A percentile compares a stretch with the other conserved stretches of the same genome.
These are phyloP conservation scores for Trypanosoma boissoni DNA, from an alignment of 208 protist species.

Conservation along the genomic window DNA sequence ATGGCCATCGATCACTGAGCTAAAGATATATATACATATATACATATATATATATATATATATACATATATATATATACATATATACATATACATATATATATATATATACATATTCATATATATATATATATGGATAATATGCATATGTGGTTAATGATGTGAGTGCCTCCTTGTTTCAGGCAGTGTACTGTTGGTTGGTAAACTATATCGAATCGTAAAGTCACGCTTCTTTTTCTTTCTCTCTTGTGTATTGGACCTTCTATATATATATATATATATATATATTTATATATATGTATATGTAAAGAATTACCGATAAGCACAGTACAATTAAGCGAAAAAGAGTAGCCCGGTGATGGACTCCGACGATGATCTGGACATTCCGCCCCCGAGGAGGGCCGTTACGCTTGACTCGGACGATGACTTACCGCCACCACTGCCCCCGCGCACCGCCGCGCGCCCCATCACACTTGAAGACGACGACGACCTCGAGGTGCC, in stretches of 20 bases:
- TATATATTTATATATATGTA: not conserved
- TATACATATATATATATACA: no score
- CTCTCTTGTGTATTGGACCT: no score
- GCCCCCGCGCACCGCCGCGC: no score
- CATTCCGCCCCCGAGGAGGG: not conserved
- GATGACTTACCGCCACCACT: conserved; percentile 22
- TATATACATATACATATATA: no score
- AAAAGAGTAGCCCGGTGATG: conserved; percentile 13
- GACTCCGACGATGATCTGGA: conserved; percentile 22
- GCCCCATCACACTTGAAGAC: not conserved
- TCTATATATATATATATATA: not conserved
- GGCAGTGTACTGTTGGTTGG: no score
- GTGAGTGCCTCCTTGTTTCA: no score
- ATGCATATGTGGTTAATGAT: no score
- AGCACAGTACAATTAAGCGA: not conserved
- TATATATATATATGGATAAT: no score
- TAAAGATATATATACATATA: conserved; percentile 4
- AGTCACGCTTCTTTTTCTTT: no score
- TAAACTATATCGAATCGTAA: no score
- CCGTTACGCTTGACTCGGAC: conserved; percentile 22
- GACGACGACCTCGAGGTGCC: no score
- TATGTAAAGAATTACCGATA: not conserved
- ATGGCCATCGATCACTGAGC: not conserved
- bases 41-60: conserved; percentile 8
- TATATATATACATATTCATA: no score